These are phyloP conservation scores for Lactarius psammicola DNA, from an alignment of 768 basidiomycete genomes.

Conservation along the genomic window DNA sequence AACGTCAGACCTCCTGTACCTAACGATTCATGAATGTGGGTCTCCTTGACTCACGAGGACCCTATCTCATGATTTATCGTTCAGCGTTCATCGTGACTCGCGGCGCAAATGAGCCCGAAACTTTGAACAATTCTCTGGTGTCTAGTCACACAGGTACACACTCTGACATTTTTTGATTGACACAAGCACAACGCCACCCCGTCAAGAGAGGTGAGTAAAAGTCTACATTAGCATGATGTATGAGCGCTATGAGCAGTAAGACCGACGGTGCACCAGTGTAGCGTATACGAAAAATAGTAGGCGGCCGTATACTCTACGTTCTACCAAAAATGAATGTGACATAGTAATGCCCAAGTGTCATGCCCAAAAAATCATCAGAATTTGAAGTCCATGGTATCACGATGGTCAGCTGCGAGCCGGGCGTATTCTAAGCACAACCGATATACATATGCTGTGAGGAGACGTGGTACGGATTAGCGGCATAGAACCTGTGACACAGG, in stretches of 20 bases:
- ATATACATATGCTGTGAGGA: constrained; percentile 74
- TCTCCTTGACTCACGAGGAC: too few species aligned
- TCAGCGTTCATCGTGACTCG: too few species aligned
- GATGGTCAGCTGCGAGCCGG: constrained; percentile 78
- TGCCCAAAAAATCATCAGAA: background rate
- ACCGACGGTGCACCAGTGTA: background rate
- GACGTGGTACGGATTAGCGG: constrained; percentile 22
- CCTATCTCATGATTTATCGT: too few species aligned
- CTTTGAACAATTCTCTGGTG: background rate
- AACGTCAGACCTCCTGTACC: too few species aligned
- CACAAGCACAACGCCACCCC: background rate
- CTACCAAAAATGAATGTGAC: constrained; percentile 5
- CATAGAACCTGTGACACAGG: constrained; percentile 6
- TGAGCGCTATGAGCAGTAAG: background rate
- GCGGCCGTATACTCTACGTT: background rate
- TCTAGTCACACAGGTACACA: background rate
- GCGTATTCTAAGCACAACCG: constrained; percentile 88
- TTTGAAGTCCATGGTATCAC: constrained; percentile 59
- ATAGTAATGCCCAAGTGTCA: background rate
- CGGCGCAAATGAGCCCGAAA: background rate
- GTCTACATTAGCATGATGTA: background rate
- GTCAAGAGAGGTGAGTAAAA: background rate
- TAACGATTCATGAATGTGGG: too few species aligned
- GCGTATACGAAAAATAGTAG: background rate
- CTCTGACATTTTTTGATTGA: background rate